Conservation (phyloP, 2,329 filamentous ascomycete species). For the Pezicula neosporulosa region DNA sequence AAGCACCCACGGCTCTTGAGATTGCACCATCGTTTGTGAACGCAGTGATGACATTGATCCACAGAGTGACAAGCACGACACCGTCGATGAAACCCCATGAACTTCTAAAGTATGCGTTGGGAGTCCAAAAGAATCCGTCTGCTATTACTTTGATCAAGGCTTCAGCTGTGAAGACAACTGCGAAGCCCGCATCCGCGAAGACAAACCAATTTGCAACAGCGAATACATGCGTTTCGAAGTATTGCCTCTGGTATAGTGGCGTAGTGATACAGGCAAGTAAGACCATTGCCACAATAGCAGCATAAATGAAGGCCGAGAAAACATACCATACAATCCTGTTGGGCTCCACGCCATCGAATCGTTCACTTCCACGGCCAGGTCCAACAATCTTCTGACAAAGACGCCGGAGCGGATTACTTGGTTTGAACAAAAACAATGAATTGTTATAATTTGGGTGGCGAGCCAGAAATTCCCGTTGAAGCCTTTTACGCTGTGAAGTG, state of each 20-base stretch:
- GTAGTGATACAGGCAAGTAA: conserved; percentile 91
- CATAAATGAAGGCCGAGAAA: conserved; percentile 92
- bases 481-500: conserved; percentile 76
- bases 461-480: conserved; percentile 85
- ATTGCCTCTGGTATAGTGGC: conserved; percentile 87
- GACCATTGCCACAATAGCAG: conserved; percentile 96
- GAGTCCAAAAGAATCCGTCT: conserved; percentile 93
- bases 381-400: conserved; percentile 89
- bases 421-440: conserved; percentile 81
- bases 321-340: conserved; percentile 88
- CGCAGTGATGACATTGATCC: conserved; percentile 88
- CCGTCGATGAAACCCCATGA: conserved; percentile 97
- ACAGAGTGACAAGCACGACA: conserved; percentile 85
- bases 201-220: conserved; percentile 84
- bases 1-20: conserved; percentile 88
- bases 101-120: conserved; percentile 93
- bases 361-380: conserved; percentile 80
- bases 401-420: conserved; percentile 72
- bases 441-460: conserved; percentile 91
- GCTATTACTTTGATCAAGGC: conserved; percentile 90
- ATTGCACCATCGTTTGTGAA: conserved; percentile 79
- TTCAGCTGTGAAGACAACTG: conserved; percentile 80
- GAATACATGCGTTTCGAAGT: conserved; percentile 61
- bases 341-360: conserved; percentile 85
- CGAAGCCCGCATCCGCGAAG: conserved; percentile 89